A percentile compares a stretch with the other conserved stretches of the same genome.
Evolutionary conservation across 176 grass and related monocot species (phyloP).

Genomic region (Puccinellia tenuiflora): DNA sequence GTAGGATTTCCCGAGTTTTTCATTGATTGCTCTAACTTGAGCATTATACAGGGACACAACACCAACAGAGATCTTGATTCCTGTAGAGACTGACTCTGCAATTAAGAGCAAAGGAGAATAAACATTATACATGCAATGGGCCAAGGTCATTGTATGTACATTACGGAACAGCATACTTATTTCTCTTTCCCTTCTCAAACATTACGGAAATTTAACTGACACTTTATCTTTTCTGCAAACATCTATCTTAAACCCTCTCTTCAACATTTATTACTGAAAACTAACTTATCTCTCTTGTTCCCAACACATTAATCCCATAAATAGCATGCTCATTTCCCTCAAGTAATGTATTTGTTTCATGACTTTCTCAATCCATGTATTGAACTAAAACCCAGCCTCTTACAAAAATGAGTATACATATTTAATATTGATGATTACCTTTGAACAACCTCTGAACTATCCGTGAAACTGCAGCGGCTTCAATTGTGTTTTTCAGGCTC

Average conservation of each 20-base stretch:
- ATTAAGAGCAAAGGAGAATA: background rate
- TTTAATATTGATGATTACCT: background rate
- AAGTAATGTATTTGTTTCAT: background rate
- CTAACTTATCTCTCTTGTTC: background rate
- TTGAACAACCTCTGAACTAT: conserved; percentile 35
- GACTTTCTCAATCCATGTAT: background rate
- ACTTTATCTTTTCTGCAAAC: background rate
- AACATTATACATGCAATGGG: background rate
- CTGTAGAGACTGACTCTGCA: conserved; percentile 24
- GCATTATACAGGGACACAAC: conserved; percentile 49
- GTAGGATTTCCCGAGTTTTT: conserved; percentile 29
- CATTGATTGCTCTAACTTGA: conserved; percentile 37
- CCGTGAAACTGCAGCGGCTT: conserved; percentile 31
- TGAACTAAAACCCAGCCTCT: background rate
- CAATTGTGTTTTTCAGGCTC: conserved; percentile 40
- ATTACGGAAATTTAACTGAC: background rate
- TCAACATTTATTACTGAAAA: background rate
- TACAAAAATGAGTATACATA: background rate
- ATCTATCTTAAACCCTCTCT: background rate
- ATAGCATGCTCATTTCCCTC: background rate
- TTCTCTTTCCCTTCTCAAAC: background rate
- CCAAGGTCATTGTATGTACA: background rate
- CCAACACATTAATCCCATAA: background rate
- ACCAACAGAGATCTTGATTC: conserved; percentile 44
- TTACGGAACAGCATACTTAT: background rate